A percentile compares a stretch with the other conserved stretches of the same genome.
phyloP scores from a whole-genome alignment of 768 basidiomycete genomes.

The Lentinula sp. region DNA sequence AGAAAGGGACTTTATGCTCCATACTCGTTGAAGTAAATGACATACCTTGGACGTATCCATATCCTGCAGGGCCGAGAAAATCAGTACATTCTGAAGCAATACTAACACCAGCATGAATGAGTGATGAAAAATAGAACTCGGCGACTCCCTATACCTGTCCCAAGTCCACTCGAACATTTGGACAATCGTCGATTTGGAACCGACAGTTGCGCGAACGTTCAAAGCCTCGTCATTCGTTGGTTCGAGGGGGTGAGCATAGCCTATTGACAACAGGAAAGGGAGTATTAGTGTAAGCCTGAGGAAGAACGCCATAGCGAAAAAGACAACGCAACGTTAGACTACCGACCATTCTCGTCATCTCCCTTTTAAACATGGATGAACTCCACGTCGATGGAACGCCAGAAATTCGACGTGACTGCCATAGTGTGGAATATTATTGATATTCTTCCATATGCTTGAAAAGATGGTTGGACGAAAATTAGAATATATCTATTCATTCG shows the following conservation, averaged over 20 bases:
- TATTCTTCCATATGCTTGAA: not conserved
- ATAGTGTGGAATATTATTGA: not conserved
- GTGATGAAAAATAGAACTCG: slow-evolving; percentile 8
- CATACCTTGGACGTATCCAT: slow-evolving; percentile 65
- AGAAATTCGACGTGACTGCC: not conserved
- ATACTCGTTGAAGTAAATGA: slow-evolving; percentile 35
- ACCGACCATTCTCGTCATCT: not conserved
- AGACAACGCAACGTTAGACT: not conserved
- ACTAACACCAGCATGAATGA: slow-evolving; percentile 25
- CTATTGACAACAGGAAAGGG: not conserved
- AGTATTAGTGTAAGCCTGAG: not conserved
- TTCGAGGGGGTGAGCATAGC: not conserved
- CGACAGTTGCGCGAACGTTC: slow-evolving; percentile 13
- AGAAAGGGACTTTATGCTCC: slow-evolving; percentile 26
- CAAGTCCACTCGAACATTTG: slow-evolving; percentile 71
- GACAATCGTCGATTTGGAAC: slow-evolving; percentile 45
- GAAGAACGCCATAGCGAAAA: not conserved
- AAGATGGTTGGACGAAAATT: not conserved
- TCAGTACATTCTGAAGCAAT: slow-evolving; percentile 57
- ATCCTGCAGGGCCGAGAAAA: slow-evolving; percentile 65
- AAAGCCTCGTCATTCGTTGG: not conserved
- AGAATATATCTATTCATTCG: not conserved
- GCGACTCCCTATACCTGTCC: slow-evolving; percentile 22
- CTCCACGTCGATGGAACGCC: not conserved
- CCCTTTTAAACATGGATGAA: not conserved